phyloP scores from a whole-genome alignment of 768 basidiomycete species.

The Panus rudis region DNA sequence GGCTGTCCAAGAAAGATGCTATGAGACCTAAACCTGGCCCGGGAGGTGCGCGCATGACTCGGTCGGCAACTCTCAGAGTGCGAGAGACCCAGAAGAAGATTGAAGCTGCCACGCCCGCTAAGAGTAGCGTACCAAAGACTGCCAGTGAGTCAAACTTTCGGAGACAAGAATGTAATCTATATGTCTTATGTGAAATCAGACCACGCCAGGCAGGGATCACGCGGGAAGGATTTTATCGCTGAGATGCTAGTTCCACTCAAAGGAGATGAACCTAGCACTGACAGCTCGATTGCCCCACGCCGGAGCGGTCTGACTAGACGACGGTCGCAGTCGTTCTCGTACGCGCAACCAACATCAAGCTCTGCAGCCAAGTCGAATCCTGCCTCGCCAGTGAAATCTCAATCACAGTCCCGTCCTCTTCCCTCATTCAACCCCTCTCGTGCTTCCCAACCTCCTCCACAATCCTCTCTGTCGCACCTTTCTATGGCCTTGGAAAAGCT shows the following conservation, averaged over 20 bases:
- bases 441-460: slow-evolving; percentile 4
- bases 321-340: slow-evolving; percentile 6
- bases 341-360: slow-evolving; percentile 13
- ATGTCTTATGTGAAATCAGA: too few species aligned
- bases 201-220: too few species aligned
- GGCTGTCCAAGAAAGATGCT: neutral
- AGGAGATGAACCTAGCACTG: too few species aligned
- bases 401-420: neutral
- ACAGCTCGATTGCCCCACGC: too few species aligned
- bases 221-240: too few species aligned
- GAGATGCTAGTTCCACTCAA: too few species aligned
- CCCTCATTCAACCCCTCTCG: neutral
- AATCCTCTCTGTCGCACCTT: slow-evolving; percentile 47
- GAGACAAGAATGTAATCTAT: too few species aligned
- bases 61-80: slow-evolving; percentile 10
- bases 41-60: slow-evolving; percentile 5
- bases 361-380: slow-evolving; percentile 12
- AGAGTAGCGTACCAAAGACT: too few species aligned
- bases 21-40: slow-evolving; percentile 1
- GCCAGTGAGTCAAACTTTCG: too few species aligned
- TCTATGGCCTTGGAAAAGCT: slow-evolving; percentile 66
- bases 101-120: too few species aligned
- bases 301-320: too few species aligned
- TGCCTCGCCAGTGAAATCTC: slow-evolving; percentile 9
- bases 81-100: slow-evolving; percentile 6